Evolutionary conservation across 208 protist species (phyloP).

Genomic region (Angomonas ambiguus): DNA sequence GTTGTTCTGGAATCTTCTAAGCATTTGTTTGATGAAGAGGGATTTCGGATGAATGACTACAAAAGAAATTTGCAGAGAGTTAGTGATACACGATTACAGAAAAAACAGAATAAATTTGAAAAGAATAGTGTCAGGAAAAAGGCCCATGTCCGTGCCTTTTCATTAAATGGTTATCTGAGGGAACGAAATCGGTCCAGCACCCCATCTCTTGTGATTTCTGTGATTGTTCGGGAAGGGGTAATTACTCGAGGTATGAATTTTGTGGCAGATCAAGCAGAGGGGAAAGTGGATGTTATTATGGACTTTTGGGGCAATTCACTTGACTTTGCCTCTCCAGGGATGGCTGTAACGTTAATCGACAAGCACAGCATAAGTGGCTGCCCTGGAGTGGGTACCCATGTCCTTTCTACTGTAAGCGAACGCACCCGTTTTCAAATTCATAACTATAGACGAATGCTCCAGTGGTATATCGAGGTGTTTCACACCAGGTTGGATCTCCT

Average conservation of each 20-base stretch:
- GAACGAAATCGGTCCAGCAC: slow-evolving; percentile 75
- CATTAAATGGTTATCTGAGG: slow-evolving; percentile 11
- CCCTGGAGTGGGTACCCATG: slow-evolving; percentile 69
- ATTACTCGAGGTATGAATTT: slow-evolving; percentile 76
- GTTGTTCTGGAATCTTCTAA: slow-evolving; percentile 86
- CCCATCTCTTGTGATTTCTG: slow-evolving; percentile 57
- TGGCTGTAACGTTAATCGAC: slow-evolving; percentile 84
- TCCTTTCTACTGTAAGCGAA: slow-evolving; percentile 58
- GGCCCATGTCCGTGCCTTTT: slow-evolving; percentile 32
- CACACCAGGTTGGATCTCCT: slow-evolving; percentile 56
- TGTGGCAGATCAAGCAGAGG: slow-evolving; percentile 82
- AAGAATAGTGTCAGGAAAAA: slow-evolving; percentile 23
- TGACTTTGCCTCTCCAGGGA: slow-evolving; percentile 57
- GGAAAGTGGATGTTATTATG: slow-evolving; percentile 64
- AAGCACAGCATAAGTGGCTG: slow-evolving; percentile 70
- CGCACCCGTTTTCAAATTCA: slow-evolving; percentile 46
- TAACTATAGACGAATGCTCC: slow-evolving; percentile 69
- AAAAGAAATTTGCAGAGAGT: slow-evolving; percentile 43
- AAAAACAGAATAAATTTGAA: slow-evolving; percentile 43
- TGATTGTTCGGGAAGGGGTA: slow-evolving; percentile 76
- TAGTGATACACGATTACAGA: slow-evolving; percentile 47
- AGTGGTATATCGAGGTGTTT: slow-evolving; percentile 85
- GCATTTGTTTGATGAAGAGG: slow-evolving; percentile 87
- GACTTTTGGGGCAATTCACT: slow-evolving; percentile 79
- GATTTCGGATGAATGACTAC: slow-evolving; percentile 53